Evolutionary conservation across 768 basidiomycete genomes (phyloP).

Genomic region (Tylopilus felleus): DNA sequence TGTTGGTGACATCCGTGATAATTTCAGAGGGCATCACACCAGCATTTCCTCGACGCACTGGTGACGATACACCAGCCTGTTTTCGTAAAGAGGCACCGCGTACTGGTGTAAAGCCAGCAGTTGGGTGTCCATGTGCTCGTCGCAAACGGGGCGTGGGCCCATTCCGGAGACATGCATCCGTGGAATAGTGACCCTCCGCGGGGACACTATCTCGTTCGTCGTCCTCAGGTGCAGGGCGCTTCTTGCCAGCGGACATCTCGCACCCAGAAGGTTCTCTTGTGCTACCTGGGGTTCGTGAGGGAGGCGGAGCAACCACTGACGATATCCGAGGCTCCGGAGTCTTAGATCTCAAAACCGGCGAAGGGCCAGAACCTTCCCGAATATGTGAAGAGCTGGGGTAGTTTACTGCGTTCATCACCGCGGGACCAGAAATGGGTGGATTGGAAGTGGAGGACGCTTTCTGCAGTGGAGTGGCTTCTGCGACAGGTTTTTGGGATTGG

Average conservation of each 20-base stretch:
- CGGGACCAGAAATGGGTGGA: constrained; percentile 13
- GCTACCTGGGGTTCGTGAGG: constrained; percentile 49
- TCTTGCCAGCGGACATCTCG: constrained; percentile 53
- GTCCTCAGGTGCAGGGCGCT: constrained; percentile 74
- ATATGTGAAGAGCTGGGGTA: constrained; percentile 8
- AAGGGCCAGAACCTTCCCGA: constrained; percentile 42
- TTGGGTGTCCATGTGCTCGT: constrained; percentile 52
- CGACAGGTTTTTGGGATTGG: constrained; percentile 20
- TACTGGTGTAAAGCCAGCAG: constrained; percentile 72
- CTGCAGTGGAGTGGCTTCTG: constrained; percentile 11
- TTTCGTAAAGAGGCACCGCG: constrained; percentile 46
- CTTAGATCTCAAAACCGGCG: constrained; percentile 43
- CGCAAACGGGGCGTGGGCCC: constrained; percentile 60
- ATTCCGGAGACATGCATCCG: constrained; percentile 35
- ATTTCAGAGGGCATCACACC: constrained; percentile 34
- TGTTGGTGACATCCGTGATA: constrained; percentile 66
- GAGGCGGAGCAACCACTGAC: constrained; percentile 16
- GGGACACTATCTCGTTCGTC: constrained; percentile 62
- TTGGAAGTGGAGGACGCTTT: constrained; percentile 8
- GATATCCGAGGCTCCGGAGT: constrained; percentile 47
- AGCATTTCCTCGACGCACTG: constrained; percentile 44
- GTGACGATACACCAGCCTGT: constrained; percentile 38
- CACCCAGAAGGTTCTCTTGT: constrained; percentile 29
- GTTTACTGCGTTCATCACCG: neutral
- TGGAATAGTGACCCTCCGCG: constrained; percentile 58